Evolutionary conservation across 164 flowering plant species (phyloP), one percentile per base, ranked within the genome.

Genomic region (Buxus sempervirens): DNA sequence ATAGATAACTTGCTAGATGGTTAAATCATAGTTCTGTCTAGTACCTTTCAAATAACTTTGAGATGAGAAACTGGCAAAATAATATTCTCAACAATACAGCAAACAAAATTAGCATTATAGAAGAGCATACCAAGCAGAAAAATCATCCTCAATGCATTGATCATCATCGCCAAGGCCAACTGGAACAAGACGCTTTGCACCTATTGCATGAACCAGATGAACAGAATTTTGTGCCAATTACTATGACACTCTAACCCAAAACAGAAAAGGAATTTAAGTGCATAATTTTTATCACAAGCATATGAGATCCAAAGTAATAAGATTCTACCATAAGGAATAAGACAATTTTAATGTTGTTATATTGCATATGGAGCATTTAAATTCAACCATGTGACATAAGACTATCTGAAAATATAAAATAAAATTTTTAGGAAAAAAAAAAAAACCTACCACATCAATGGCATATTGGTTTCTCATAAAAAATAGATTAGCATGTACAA

Each of bases 81-180:
- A 54, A 21, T 41, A 23, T 27, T 24, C 1, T 16, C 19, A 65
- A n/a, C 32, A 32, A n/a, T n/a, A n/a, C n/a, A n/a, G n/a, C n/a
- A n/a, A n/a, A 66, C 22, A 54, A 27, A 19, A 62, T 13, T 56
- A 64, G 38, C 9, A n/a, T 5, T 12, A 26, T 48, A 59, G n/a
- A 8, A 23, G 36, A 18, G 45, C 64, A 63, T 83, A 91, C 97
- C 96, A 91, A 20, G 97, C 93, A 73, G 90, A 0, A 75, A 91
- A 91, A 66, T 91, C 97, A 84, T 91, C 97, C 74, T 91, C 97
- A 75, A 91, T 90, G 81, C 89, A 86, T 66, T 91, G 93, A 79
- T 76, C 76, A 15, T 76, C 79, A 55, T 76, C 79, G 38, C 78
- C 78, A 41, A 71, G 74, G n/a, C 78, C 78, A 53, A 75, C 58